phyloP scores from a whole-genome alignment of 495 filamentous ascomycete genomes.

The Podospora comata region DNA sequence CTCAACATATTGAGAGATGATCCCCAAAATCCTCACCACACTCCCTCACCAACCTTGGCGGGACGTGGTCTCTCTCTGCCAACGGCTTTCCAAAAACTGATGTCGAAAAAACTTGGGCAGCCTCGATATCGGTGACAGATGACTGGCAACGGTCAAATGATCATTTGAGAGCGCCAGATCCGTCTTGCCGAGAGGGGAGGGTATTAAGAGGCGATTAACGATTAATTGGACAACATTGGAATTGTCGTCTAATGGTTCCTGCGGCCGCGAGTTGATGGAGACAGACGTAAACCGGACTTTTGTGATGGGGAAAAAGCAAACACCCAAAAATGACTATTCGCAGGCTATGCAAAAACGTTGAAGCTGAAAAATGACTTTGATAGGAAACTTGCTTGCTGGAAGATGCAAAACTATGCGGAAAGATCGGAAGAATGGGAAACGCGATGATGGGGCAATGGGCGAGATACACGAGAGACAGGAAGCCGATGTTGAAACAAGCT shows the following conservation, averaged over 20 bases:
- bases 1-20: slow-evolving; percentile 39
- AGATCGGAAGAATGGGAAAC: neutral
- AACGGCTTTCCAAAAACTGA: slow-evolving; percentile 10
- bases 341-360: neutral
- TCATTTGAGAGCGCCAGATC: neutral
- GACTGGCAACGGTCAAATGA: slow-evolving; percentile 17
- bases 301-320: slow-evolving; percentile 1
- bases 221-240: slow-evolving; percentile 40
- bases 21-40: slow-evolving; percentile 23
- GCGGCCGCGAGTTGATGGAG: slow-evolving; percentile 1
- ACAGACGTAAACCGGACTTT: neutral
- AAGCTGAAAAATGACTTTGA: neutral
- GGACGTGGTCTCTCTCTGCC: slow-evolving; percentile 17
- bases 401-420: neutral
- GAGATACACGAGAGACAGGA: slow-evolving; percentile 6
- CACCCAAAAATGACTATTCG: neutral
- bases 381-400: neutral
- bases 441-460: neutral
- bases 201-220: slow-evolving; percentile 28
- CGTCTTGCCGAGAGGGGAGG: slow-evolving; percentile 31
- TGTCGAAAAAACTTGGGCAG: slow-evolving; percentile 1
- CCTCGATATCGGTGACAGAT: neutral
- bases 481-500: neutral
- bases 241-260: slow-evolving; percentile 2
- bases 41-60: slow-evolving; percentile 26